These are phyloP conservation scores for Orbilia ellipsospora DNA, from an alignment of 2,329 filamentous ascomycete genomes.

Conservation along the genomic window DNA sequence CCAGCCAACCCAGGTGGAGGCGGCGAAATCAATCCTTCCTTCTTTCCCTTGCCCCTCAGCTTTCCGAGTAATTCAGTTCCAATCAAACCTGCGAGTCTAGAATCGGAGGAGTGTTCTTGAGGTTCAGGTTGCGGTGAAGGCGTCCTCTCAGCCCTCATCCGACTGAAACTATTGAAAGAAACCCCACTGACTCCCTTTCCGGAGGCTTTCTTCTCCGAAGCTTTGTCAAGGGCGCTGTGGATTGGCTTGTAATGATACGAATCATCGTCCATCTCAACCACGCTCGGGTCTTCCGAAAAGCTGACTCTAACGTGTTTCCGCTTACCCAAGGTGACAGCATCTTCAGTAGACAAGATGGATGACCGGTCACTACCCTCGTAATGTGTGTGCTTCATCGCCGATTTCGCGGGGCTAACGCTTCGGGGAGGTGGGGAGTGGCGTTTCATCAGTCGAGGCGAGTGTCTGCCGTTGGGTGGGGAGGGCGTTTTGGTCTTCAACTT, in stretches of 20 bases:
- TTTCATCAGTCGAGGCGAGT: conserved; percentile 26
- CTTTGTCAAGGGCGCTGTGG: conserved; percentile 44
- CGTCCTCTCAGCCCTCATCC: conserved; percentile 43
- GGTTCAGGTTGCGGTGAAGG: conserved; percentile 31
- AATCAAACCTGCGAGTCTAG: conserved; percentile 37
- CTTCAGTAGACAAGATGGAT: conserved; percentile 48
- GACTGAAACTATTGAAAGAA: conserved; percentile 48
- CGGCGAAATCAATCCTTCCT: conserved; percentile 3
- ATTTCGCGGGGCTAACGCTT: conserved; percentile 57
- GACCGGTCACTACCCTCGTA: conserved; percentile 49
- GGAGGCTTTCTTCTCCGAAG: conserved; percentile 31
- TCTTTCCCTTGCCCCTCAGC: conserved; percentile 24
- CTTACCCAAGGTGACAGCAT: conserved; percentile 15
- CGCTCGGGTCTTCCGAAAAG: conserved; percentile 58
- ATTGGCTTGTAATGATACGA: conserved; percentile 54
- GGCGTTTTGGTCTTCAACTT: conserved; percentile 9
- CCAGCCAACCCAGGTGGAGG: background rate
- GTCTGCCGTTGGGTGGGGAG: conserved; percentile 35
- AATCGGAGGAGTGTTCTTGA: conserved; percentile 35
- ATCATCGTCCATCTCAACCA: conserved; percentile 55
- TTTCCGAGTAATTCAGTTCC: conserved; percentile 33
- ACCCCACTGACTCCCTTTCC: conserved; percentile 34
- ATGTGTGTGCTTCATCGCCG: conserved; percentile 56
- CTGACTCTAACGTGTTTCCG: conserved; percentile 55
- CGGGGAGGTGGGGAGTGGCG: conserved; percentile 57